Base-by-base conservation (phyloP, 176 grass and related monocot species). In the Miscanthus lutarioriparius region DNA sequence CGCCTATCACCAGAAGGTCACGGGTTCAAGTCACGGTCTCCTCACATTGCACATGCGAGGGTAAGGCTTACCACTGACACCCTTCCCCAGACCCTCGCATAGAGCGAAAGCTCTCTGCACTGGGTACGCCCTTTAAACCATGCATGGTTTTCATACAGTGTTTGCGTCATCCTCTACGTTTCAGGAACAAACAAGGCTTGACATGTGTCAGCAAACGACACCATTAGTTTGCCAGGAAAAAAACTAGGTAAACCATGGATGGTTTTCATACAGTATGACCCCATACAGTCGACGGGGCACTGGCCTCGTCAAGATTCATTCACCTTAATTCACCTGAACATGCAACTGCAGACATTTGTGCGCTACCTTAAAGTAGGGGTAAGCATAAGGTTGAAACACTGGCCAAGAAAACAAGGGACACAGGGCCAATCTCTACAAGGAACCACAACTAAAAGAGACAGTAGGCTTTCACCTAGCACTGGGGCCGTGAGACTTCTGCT, bases 401-500 rank as follows among this genome's bases (percentile, higher is more conserved):
- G 25, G 23, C 62, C 71, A 70, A 64, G 72, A 49, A n/a, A 76
- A 81, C 77, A 89, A 51, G 75, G 44, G 32, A 54, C 75, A 78
- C 23, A 54, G 80, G 65, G 39, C 33, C 72, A 83, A 86, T 43
- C 79, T 86, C 79, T 90, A 86, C 79, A 78, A 48, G 36, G 62
- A 82, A 86, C 17, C n/a, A 16, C 58, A 83, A 56, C 66, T 77
- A 83, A 41, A 30, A 75, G 20, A 40, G 19, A 40, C 17, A 11
- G 35, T 33, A 32, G 63, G 41, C 17, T 65, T 82, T 87, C 75
- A 90, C 48, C 76, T 90, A 62, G 59, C 2, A 54, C 66, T 87
- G 44, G 88, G 36, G 71, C 88, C 86, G 22, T 86, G 77, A 41
- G 89, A 85, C 76, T 87, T 89, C 74, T 92, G 88, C 39, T 92